Percentiles rank a stretch among this genome's conserved stretches.
Evolutionary conservation across 192 early-diverging fungal species (phyloP).

Genomic region (Coemansia sp.): DNA sequence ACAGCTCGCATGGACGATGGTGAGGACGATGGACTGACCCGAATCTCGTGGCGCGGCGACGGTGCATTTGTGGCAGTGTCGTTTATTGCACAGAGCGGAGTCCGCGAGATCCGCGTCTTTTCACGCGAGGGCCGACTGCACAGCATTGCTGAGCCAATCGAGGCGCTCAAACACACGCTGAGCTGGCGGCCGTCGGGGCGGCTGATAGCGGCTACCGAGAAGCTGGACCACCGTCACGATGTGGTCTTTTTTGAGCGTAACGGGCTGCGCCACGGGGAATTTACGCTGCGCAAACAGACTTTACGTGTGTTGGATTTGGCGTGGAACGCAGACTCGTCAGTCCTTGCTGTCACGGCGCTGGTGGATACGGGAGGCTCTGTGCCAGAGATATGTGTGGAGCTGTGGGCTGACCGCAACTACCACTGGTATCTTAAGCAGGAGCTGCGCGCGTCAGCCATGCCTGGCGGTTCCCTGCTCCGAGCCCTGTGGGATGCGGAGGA

Average conservation of each 20-base stretch:
- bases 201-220: slow-evolving; percentile 77
- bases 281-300: slow-evolving; percentile 60
- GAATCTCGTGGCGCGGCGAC: slow-evolving; percentile 90
- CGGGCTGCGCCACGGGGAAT: slow-evolving; percentile 91
- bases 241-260: slow-evolving; percentile 95
- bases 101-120: slow-evolving; percentile 62
- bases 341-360: slow-evolving; percentile 70
- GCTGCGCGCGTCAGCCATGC: slow-evolving; percentile 46
- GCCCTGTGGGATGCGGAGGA: slow-evolving; percentile 77
- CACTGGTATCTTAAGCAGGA: slow-evolving; percentile 96
- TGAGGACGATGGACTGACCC: slow-evolving; percentile 64
- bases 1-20: slow-evolving; percentile 53
- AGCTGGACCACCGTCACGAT: slow-evolving; percentile 73
- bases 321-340: slow-evolving; percentile 90
- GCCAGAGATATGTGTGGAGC: slow-evolving; percentile 60
- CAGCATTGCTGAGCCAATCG: slow-evolving; percentile 74
- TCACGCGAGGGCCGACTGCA: slow-evolving; percentile 84
- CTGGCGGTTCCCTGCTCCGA: background rate
- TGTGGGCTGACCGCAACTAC: slow-evolving; percentile 95
- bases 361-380: slow-evolving; percentile 13
- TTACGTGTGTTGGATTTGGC: slow-evolving; percentile 43
- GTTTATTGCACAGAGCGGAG: slow-evolving; percentile 56
- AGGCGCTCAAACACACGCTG: slow-evolving; percentile 71
- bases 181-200: slow-evolving; percentile 85
- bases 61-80: slow-evolving; percentile 80